phyloP scores from a whole-genome alignment of 805 yeast genomes.

The Candida dajiaensis region DNA sequence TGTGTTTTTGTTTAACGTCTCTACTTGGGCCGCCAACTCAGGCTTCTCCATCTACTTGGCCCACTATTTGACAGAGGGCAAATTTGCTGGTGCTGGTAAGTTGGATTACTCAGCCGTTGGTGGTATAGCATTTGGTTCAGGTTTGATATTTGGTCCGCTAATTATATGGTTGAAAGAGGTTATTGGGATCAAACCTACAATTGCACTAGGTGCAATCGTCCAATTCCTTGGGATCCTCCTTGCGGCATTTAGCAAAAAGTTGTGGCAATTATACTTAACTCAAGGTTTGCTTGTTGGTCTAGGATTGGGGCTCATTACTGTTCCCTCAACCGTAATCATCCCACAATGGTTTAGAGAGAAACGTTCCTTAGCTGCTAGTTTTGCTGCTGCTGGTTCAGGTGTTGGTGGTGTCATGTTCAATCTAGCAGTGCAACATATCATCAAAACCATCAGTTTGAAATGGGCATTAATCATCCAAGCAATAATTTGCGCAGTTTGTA shows the following conservation, averaged over 20 bases:
- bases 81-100: conserved; percentile 47
- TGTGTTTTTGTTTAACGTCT: conserved; percentile 18
- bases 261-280: conserved; percentile 61
- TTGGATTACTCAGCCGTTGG: conserved; percentile 61
- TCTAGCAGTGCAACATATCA: conserved; percentile 24
- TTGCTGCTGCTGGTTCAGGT: conserved; percentile 35
- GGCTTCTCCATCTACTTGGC: conserved; percentile 38
- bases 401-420: conserved; percentile 38
- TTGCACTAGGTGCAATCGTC: conserved; percentile 41
- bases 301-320: conserved; percentile 31
- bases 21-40: conserved; percentile 25
- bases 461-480: conserved; percentile 31
- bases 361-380: conserved; percentile 41
- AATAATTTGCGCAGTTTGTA: conserved; percentile 29
- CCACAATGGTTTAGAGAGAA: conserved; percentile 67
- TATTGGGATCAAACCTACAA: conserved; percentile 38
- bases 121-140: conserved; percentile 46
- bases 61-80: conserved; percentile 41
- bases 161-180: conserved; percentile 36
- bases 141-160: conserved; percentile 56
- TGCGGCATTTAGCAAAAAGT: conserved; percentile 49
- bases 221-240: conserved; percentile 31
- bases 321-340: conserved; percentile 52
- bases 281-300: conserved; percentile 60
- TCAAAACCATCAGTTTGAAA: conserved; percentile 22